Conservation (phyloP, 805 yeast genomes). For the Wickerhamia fluorescens region DNA sequence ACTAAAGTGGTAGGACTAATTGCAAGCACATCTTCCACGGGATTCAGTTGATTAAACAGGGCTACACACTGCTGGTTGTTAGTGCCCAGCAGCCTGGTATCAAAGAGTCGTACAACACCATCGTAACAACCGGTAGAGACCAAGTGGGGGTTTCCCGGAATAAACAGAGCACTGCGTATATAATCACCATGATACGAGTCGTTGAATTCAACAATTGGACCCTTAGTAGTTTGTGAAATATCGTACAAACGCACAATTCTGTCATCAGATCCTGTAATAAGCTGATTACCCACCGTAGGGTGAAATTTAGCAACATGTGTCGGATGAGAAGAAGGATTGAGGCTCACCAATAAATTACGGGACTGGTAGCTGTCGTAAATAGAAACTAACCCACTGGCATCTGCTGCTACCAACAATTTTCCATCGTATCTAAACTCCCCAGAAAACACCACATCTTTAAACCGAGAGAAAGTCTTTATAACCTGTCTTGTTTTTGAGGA, state of each 20-base stretch:
- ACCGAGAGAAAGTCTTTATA: slow-evolving; percentile 74
- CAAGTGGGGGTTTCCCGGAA: slow-evolving; percentile 69
- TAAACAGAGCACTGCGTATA: slow-evolving; percentile 72
- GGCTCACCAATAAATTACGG: slow-evolving; percentile 68
- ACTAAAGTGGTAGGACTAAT: slow-evolving; percentile 69
- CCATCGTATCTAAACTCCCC: slow-evolving; percentile 94
- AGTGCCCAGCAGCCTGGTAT: slow-evolving; percentile 47
- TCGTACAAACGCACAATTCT: slow-evolving; percentile 83
- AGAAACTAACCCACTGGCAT: slow-evolving; percentile 89
- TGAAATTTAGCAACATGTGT: slow-evolving; percentile 93
- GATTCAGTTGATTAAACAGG: slow-evolving; percentile 61
- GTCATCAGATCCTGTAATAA: slow-evolving; percentile 90
- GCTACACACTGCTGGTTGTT: slow-evolving; percentile 44
- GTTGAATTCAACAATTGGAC: slow-evolving; percentile 61
- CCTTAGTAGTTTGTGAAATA: slow-evolving; percentile 59
- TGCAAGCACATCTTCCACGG: slow-evolving; percentile 80
- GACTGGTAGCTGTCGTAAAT: slow-evolving; percentile 81
- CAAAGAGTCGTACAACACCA: slow-evolving; percentile 77
- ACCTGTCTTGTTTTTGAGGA: slow-evolving; percentile 94
- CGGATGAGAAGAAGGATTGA: slow-evolving; percentile 80
- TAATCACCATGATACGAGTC: slow-evolving; percentile 77
- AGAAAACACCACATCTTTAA: slow-evolving; percentile 85
- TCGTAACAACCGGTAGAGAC: slow-evolving; percentile 94
- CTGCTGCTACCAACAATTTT: slow-evolving; percentile 85
- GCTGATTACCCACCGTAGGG: slow-evolving; percentile 62